Percentiles rank a stretch among this genome's conserved stretches.
These are phyloP conservation scores for Plasmodium knowlesi DNA, from an alignment of 169 alveolate genomes.

Conservation along the genomic window DNA sequence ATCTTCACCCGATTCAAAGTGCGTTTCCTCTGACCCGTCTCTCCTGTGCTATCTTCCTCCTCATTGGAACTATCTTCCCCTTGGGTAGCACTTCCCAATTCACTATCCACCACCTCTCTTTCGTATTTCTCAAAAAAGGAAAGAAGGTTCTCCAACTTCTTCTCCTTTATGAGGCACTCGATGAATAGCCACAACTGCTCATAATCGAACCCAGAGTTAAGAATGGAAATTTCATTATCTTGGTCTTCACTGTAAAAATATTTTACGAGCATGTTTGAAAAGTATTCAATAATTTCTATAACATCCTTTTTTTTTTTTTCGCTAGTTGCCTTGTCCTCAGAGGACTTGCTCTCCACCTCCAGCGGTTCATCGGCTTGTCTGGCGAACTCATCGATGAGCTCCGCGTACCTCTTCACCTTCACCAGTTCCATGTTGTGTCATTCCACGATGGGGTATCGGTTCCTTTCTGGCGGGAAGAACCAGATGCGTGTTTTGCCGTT, in stretches of 20 bases:
- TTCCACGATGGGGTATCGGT: neutral
- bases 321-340: neutral
- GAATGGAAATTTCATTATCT: neutral
- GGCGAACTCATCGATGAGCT: slow-evolving; percentile 10
- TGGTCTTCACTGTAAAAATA: slow-evolving; percentile 34
- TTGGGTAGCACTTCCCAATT: neutral
- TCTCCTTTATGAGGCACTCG: slow-evolving; percentile 55
- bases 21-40: neutral
- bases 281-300: slow-evolving; percentile 60
- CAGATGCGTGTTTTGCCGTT: too few relatives aligned
- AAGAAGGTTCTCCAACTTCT: neutral
- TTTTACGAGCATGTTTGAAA: slow-evolving; percentile 20
- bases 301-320: slow-evolving; percentile 11
- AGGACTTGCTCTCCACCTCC: neutral
- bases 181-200: slow-evolving; percentile 64
- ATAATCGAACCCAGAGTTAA: slow-evolving; percentile 16
- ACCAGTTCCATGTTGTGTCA: slow-evolving; percentile 6
- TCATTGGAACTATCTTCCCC: neutral
- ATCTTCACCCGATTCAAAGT: neutral
- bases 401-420: slow-evolving; percentile 21
- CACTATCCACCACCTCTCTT: neutral
- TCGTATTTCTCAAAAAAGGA: slow-evolving; percentile 34
- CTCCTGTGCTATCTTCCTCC: neutral
- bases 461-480: neutral
- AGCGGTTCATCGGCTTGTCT: neutral